phyloP scores from a whole-genome alignment of 2,329 filamentous ascomycete species.

The Hypomyces rosellus region DNA sequence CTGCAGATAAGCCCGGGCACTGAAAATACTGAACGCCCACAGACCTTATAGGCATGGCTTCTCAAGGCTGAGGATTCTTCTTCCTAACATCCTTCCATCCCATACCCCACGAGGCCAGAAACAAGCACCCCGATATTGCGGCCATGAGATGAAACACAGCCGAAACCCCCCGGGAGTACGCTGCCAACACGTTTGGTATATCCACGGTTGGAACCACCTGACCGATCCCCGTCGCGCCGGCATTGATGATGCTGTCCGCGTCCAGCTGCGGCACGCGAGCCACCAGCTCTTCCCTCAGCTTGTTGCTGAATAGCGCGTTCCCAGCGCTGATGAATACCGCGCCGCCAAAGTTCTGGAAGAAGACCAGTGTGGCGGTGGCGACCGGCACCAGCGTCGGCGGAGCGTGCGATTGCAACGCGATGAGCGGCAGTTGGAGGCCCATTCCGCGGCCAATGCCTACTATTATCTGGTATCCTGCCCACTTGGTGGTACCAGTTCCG shows the following conservation, averaged over 20 bases:
- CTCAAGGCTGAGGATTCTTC: not conserved
- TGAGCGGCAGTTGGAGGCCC: slow-evolving; percentile 34
- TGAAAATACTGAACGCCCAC: too few species aligned
- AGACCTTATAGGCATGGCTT: too few species aligned
- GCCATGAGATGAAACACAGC: not conserved
- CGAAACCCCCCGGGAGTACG: not conserved
- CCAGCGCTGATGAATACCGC: slow-evolving; percentile 38
- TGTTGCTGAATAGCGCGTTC: slow-evolving; percentile 25
- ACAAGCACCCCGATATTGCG: not conserved
- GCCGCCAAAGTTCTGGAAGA: slow-evolving; percentile 24
- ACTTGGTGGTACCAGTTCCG: slow-evolving; percentile 10
- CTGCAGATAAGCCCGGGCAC: too few species aligned
- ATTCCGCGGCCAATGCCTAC: slow-evolving; percentile 39
- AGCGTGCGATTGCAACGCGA: slow-evolving; percentile 24
- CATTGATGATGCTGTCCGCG: not conserved
- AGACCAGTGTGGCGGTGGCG: slow-evolving; percentile 24
- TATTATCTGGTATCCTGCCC: slow-evolving; percentile 28
- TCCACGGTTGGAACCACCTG: not conserved
- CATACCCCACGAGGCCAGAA: not conserved
- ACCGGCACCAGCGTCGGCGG: slow-evolving; percentile 20
- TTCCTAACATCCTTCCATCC: slow-evolving; percentile 6
- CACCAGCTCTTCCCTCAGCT: slow-evolving; percentile 26
- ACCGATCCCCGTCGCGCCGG: not conserved
- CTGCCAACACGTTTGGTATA: not conserved
- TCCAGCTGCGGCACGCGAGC: slow-evolving; percentile 20